Evolutionary conservation across 78 protist genomes (phyloP).

Genomic region (Diacronema lutheri): DNA sequence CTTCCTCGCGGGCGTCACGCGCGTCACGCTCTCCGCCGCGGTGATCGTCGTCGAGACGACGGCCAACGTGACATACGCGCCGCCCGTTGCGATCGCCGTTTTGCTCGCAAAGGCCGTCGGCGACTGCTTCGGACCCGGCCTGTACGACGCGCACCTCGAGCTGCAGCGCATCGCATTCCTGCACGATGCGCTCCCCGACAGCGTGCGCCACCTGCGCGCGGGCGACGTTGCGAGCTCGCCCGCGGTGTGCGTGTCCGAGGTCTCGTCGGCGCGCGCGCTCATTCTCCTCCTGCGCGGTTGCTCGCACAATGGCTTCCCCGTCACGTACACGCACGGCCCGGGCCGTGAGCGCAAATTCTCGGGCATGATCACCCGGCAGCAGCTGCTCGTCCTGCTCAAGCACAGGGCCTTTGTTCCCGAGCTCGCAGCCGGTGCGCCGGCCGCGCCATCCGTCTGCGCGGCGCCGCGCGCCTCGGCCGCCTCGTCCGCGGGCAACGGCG

Average conservation of each 20-base stretch:
- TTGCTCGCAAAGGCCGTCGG: background rate
- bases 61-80: constrained; percentile 22
- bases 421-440: too few relatives aligned
- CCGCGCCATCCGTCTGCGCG: too few relatives aligned
- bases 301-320: constrained; percentile 31
- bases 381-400: background rate
- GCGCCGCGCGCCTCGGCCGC: too few relatives aligned
- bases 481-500: too few relatives aligned
- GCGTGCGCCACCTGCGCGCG: background rate
- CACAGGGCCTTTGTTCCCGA: too few relatives aligned
- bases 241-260: background rate
- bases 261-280: background rate
- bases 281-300: background rate
- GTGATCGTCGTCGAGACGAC: constrained; percentile 75
- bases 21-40: constrained; percentile 81
- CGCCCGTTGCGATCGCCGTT: background rate
- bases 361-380: background rate
- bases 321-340: background rate
- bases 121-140: background rate
- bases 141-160: constrained; percentile 69
- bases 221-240: constrained; percentile 6
- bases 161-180: constrained; percentile 28
- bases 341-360: too few relatives aligned
- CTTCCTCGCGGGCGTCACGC: constrained; percentile 76
- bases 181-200: constrained; percentile 15